Evolutionary conservation across 1,284 basidiomycete species (phyloP), one percentile per base, ranked within the genome.

Genomic region (Malassezia yamatoensis): DNA sequence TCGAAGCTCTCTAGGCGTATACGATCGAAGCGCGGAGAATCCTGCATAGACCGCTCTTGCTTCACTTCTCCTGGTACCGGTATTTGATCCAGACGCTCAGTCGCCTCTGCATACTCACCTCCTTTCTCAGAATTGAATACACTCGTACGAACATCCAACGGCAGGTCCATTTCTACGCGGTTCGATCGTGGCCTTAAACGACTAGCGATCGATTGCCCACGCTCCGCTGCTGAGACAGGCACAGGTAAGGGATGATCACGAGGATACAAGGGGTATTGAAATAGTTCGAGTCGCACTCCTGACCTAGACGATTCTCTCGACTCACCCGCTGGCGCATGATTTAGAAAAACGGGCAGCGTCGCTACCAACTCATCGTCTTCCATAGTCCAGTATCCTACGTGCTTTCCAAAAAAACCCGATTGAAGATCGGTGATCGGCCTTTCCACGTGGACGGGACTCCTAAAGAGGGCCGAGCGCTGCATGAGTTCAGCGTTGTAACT

Each of bases 231-330:
- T 12, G 63, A 66, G 39, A 63, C 58, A 1, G 70, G 72, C 5
- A 74, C 59, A 0, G 72, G 70, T 5, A 74, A 52, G 10, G 72
- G 66, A 11, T 56, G 47, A n/a, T 61, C 62, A 35, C 63, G 61
- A 32, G 63, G 63, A 39, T 67, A 70, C 49, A 69, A 66, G 8
- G 72, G 72, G 42, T 72, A 74, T 50, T 72, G 70, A 33, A 74
- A 71, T 16, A 72, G 48, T 45, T 70, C 62, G 0, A 74, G 58
- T 12, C 16, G 20, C 18, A 15, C 41, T n/a, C 21, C 16, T 20
- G 12, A 20, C 41, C 32, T 12, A 16, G 16, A 16, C 9, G 9
- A 18, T n/a, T 16, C 39, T 9, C 9, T 10, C 4, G 66, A 61
- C 4, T 58, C 48, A 35, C 54, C 51, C n/a, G 64, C 61, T 32